A percentile compares a stretch with the other conserved stretches of the same genome.
Conservation (phyloP, 495 filamentous ascomycete genomes). For the Aspergillus taichungensis region DNA sequence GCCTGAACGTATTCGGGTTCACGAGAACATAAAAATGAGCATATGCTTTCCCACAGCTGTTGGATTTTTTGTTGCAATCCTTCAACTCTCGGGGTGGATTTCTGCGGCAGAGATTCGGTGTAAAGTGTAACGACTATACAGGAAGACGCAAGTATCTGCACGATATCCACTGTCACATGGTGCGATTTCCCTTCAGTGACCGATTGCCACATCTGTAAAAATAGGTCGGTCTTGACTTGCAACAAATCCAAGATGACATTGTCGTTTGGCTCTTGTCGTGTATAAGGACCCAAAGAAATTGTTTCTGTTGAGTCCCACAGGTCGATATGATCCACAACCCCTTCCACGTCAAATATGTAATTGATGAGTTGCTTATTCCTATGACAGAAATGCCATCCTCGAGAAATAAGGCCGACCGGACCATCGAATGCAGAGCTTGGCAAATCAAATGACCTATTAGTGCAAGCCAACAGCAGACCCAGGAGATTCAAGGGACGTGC, state of each 20-base stretch:
- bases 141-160: slow-evolving; percentile 40
- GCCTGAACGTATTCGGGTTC: slow-evolving; percentile 20
- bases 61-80: slow-evolving; percentile 24
- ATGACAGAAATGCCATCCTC: slow-evolving; percentile 29
- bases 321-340: slow-evolving; percentile 16
- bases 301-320: slow-evolving; percentile 19
- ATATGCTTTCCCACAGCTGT: slow-evolving; percentile 27
- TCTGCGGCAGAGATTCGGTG: slow-evolving; percentile 25
- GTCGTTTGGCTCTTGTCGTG: slow-evolving; percentile 32
- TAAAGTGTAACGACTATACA: slow-evolving; percentile 30
- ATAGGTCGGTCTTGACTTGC: slow-evolving; percentile 32
- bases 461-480: slow-evolving; percentile 31
- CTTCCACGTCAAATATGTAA: slow-evolving; percentile 27
- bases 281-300: slow-evolving; percentile 14
- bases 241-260: slow-evolving; percentile 36
- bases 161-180: slow-evolving; percentile 36
- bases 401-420: slow-evolving; percentile 21
- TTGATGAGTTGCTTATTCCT: slow-evolving; percentile 24
- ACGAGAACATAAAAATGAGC: slow-evolving; percentile 22
- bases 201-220: slow-evolving; percentile 36
- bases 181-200: slow-evolving; percentile 31
- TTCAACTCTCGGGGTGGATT: slow-evolving; percentile 16
- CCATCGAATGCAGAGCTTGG: slow-evolving; percentile 15
- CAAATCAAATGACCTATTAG: slow-evolving; percentile 24
- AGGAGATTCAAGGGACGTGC: slow-evolving; percentile 33